Percentiles rank a stretch among this genome's conserved stretches.
Conservation (phyloP, 768 basidiomycete species). For the Tulasnella sp. region DNA sequence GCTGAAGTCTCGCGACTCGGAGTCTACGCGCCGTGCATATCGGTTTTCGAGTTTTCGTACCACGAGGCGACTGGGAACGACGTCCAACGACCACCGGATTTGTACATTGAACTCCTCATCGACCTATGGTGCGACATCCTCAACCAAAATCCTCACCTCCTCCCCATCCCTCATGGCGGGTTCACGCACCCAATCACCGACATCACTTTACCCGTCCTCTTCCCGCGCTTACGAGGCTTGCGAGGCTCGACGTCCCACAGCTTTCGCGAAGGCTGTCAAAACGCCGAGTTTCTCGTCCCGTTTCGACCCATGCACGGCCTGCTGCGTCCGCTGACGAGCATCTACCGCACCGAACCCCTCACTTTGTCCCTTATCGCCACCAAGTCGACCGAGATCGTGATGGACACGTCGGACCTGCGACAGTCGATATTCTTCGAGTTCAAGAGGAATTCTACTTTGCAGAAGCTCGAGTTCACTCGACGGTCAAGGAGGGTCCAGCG, state of each 20-base stretch:
- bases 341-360: neutral
- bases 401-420: neutral
- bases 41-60: neutral
- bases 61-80: neutral
- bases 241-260: neutral
- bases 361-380: neutral
- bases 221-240: neutral
- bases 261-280: neutral
- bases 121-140: slow-evolving; percentile 4
- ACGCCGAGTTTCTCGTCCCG: neutral
- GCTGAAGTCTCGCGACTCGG: neutral
- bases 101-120: slow-evolving; percentile 8
- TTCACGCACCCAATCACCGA: neutral
- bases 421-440: neutral
- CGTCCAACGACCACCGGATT: neutral
- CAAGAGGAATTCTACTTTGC: neutral
- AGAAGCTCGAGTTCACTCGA: neutral
- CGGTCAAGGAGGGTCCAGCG: neutral
- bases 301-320: slow-evolving; percentile 1
- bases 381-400: neutral
- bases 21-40: neutral
- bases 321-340: neutral
- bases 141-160: neutral
- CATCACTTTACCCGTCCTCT: slow-evolving; percentile 4
- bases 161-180: neutral